Evolutionary conservation across 257 asterid genomes (phyloP), one percentile per base, ranked within the genome.

Genomic region (Cinchona pubescens): DNA sequence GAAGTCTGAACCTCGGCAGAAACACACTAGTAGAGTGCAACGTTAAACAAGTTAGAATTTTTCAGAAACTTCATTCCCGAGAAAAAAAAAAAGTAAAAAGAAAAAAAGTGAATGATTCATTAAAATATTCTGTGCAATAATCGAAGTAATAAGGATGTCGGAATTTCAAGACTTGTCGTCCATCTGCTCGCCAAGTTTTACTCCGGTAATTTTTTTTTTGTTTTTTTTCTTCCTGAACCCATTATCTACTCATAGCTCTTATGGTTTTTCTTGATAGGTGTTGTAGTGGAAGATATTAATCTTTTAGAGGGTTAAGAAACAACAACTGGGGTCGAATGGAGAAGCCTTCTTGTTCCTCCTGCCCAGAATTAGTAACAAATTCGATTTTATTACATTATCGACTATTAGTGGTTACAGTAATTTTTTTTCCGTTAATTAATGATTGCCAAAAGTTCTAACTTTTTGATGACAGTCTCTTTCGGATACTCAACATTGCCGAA

Each of bases 401-500:
- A n/a, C n/a, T n/a, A n/a, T n/a, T n/a, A n/a, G n/a, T n/a, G n/a
- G n/a, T n/a, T n/a, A n/a, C n/a, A n/a, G n/a, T n/a, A n/a, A n/a
- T n/a, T n/a, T 80, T 78, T 85, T 49, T 49, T 67, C 79, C 72
- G 46, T 75, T 25, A 13, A 61, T 43, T 14, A 49, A 13, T 40
- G 59, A 2, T 48, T 71, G 12, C 18, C 30, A 45, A 29, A 56
- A 48, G 78, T 80, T 83, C 86, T 86, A 76, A 89, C 87, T 85
- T 87, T 82, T 79, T 61, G 74, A 75, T 78, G 91, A 79, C 87
- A 86, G 94, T 87, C 83, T 70, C 77, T 88, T 87, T 82, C 98
- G 91, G 98, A 90, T 90, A 86, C 84, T 87, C 92, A 30, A 83
- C 96, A 49, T 67, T 82, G 48, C 63, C 92, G 40, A 74, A 82